Conservation (phyloP, 2,329 filamentous ascomycete genomes). For the Colletotrichum chlorophyti region DNA sequence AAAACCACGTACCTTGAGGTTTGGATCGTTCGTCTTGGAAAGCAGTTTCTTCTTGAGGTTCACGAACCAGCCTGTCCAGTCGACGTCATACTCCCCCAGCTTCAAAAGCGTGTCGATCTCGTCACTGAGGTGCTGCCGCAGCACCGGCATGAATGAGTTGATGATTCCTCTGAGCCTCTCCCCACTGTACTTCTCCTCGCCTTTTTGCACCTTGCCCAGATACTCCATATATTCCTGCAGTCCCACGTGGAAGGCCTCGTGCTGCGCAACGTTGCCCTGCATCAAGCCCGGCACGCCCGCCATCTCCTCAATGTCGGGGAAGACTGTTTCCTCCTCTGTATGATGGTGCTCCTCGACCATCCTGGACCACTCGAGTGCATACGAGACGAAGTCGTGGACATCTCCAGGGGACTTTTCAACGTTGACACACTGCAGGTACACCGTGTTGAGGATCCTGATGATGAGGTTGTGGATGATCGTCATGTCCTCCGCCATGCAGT, state of each 20-base stretch:
- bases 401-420: constrained; percentile 32
- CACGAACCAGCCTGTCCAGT: constrained; percentile 42
- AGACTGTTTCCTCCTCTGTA: constrained; percentile 40
- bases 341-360: constrained; percentile 40
- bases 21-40: constrained; percentile 26
- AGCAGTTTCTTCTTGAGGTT: constrained; percentile 28
- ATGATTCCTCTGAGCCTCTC: constrained; percentile 38
- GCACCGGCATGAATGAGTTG: constrained; percentile 41
- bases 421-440: constrained; percentile 35
- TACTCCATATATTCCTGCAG: constrained; percentile 41
- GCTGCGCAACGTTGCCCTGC: constrained; percentile 42
- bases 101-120: constrained; percentile 46
- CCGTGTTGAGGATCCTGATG: constrained; percentile 37
- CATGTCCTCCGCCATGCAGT: constrained; percentile 38
- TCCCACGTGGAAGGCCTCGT: constrained; percentile 40
- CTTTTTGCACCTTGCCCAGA: constrained; percentile 35
- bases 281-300: constrained; percentile 36
- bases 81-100: constrained; percentile 40
- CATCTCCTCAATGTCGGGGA: constrained; percentile 39
- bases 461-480: constrained; percentile 39
- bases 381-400: constrained; percentile 37
- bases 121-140: constrained; percentile 44
- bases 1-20: constrained; percentile 29
- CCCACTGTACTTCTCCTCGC: constrained; percentile 39
- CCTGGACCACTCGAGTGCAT: constrained; percentile 32